Evolutionary conservation across 2,329 filamentous ascomycete genomes (phyloP), one percentile per base, ranked within the genome.

Genomic region (Alternaria postmessia): DNA sequence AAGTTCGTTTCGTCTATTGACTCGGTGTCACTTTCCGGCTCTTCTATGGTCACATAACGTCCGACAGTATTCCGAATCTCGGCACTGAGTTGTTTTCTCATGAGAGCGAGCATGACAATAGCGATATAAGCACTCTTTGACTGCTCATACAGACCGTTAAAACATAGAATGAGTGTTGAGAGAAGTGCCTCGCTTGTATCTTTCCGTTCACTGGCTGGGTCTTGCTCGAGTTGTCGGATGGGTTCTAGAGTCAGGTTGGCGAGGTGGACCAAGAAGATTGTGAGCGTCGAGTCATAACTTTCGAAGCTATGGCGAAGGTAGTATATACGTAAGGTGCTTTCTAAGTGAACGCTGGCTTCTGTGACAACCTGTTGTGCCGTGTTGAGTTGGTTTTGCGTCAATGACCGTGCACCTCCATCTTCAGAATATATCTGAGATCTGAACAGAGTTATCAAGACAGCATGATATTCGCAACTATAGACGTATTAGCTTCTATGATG

Each of bases 91-190:
- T 51, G 44, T n/a, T 55, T 46, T 18, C 32, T 55, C 57, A 59
- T 49, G 7, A 55, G 8, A 18, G 38, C 44, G 12, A 59, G 48
- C 26, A 61, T 38, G 36, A 59, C 30, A 16, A 36, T 18, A 18
- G 58, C 59, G 18, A 59, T 42, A 14, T 32, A 59, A 11, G 52
- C 51, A 24, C 24, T 51, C 36, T 56, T 56, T 0, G 57, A 56
- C 51, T 67, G 65, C 16, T 48, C 39, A 12, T 64, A 38, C 16
- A 67, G 32, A 3, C 65, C 65, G 28, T 54, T 61, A 3, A 55
- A 47, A 5, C 43, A 56, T 9, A 67, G 36, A 24, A 66, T 61
- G 11, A 67, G 58, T 18, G 65, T 66, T 7, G 65, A 66, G 3
- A 62, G 48, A 8, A 66, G 42, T 11, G 57, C 20, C 28, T 67